Percentiles rank a stretch among this genome's conserved stretches.
phyloP scores from a whole-genome alignment of 768 basidiomycete genomes.

The Leccinum broughii region DNA sequence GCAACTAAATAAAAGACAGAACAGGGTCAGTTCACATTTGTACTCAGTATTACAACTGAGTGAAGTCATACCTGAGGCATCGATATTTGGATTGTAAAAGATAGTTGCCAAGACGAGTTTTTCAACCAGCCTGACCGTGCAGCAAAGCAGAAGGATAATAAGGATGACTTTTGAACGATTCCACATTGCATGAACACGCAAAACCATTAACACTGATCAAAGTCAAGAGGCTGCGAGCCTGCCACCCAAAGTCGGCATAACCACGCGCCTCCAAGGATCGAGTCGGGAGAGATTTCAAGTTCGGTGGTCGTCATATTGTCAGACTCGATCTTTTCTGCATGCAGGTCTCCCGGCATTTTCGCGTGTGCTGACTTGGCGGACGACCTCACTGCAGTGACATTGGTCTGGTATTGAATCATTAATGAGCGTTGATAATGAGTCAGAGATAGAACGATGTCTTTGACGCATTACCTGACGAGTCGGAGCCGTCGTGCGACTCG shows the following conservation, averaged over 20 bases:
- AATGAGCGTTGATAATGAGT: no score
- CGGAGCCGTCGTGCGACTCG: no score
- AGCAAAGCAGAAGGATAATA: neutral
- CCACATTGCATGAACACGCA: neutral
- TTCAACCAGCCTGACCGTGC: neutral
- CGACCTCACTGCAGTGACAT: neutral
- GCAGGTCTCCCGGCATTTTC: no score
- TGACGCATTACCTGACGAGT: no score
- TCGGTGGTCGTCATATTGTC: no score
- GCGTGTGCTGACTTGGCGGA: neutral
- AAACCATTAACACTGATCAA: neutral
- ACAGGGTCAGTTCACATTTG: no score
- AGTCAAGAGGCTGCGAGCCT: neutral
- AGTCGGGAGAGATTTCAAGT: neutral
- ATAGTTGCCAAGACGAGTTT: neutral
- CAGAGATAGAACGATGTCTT: no score
- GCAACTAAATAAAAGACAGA: no score
- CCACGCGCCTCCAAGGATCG: neutral
- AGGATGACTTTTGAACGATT: neutral
- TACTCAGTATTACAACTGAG: accelerated
- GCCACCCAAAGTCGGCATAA: neutral
- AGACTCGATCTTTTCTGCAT: no score
- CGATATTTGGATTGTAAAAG: no score
- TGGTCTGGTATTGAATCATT: neutral
- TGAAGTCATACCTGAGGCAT: no score